These are phyloP conservation scores for Achaetomiella virescens DNA, from an alignment of 495 filamentous ascomycete genomes.

Conservation along the genomic window DNA sequence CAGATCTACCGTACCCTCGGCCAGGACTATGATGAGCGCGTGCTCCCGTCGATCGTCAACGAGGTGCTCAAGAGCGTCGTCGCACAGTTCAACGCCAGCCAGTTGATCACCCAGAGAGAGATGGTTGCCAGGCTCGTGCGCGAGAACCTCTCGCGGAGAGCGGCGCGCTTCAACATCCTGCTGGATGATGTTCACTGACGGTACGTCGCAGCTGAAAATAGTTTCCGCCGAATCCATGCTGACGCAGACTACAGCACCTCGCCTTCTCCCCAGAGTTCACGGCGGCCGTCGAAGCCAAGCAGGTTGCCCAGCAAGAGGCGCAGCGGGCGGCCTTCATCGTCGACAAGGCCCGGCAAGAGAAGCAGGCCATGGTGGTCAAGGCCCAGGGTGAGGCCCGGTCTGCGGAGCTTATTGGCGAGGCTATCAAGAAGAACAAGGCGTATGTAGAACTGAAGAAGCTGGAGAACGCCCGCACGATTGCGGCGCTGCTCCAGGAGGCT, in stretches of 20 bases:
- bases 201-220: slow-evolving; percentile 45
- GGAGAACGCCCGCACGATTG: slow-evolving; percentile 89
- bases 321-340: slow-evolving; percentile 96
- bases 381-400: slow-evolving; percentile 99
- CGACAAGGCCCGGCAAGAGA: slow-evolving; percentile 98
- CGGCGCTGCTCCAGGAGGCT: slow-evolving; percentile 70
- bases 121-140: slow-evolving; percentile 86
- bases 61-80: slow-evolving; percentile 98
- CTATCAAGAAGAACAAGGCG: slow-evolving; percentile 96
- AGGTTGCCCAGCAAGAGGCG: slow-evolving; percentile 97
- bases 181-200: slow-evolving; percentile 97
- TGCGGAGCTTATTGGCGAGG: slow-evolving; percentile 94
- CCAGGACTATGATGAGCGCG: slow-evolving; percentile 92
- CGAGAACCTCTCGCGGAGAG: slow-evolving; percentile 84
- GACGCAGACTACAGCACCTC: slow-evolving; percentile 60
- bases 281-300: slow-evolving; percentile 96
- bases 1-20: slow-evolving; percentile 96
- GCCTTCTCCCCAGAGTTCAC: slow-evolving; percentile 99
- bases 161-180: slow-evolving; percentile 93
- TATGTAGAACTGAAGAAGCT: slow-evolving; percentile 97
- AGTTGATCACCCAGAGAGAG: slow-evolving; percentile 97
- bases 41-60: slow-evolving; percentile 96
- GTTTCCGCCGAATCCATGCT: slow-evolving; percentile 8
- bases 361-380: slow-evolving; percentile 96
- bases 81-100: slow-evolving; percentile 97